Percentiles rank a stretch among this genome's conserved stretches.
phyloP scores from a whole-genome alignment of 495 filamentous ascomycete genomes.

The Trichoderma erinaceum region DNA sequence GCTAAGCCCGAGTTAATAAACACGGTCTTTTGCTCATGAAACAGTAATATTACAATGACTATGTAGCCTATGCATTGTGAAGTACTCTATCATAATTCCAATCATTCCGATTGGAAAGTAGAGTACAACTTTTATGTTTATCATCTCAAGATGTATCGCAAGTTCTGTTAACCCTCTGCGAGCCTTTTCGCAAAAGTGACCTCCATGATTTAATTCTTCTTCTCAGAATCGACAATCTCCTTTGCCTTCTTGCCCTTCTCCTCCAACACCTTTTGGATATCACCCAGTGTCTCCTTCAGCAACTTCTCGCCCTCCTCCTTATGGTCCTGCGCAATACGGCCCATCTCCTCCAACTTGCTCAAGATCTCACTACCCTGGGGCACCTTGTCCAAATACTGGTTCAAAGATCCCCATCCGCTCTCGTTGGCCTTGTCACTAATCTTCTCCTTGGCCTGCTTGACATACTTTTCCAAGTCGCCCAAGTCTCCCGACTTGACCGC shows the following conservation, averaged over 20 bases:
- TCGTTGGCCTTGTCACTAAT: conserved; percentile 39
- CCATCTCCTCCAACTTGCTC: conserved; percentile 48
- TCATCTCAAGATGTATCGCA: too few relatives aligned
- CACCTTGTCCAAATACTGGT: conserved; percentile 47
- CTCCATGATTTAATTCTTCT: too few relatives aligned
- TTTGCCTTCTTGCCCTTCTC: conserved; percentile 38
- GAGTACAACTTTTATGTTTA: too few relatives aligned
- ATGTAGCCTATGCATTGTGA: too few relatives aligned
- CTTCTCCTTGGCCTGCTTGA: conserved; percentile 48
- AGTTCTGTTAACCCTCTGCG: too few relatives aligned
- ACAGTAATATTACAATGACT: too few relatives aligned
- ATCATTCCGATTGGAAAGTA: too few relatives aligned
- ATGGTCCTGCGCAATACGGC: conserved; percentile 50
- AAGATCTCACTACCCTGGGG: conserved; percentile 46
- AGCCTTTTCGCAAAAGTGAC: too few relatives aligned
- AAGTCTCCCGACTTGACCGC: conserved; percentile 50
- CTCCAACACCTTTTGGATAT: conserved; percentile 40
- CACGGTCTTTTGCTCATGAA: too few relatives aligned
- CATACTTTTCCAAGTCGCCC: conserved; percentile 51
- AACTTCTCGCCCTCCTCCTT: conserved; percentile 55
- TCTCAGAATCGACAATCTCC: conserved; percentile 33
- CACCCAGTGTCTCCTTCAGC: conserved; percentile 52
- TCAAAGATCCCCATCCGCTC: conserved; percentile 29
- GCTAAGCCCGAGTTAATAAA: too few relatives aligned
- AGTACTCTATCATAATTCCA: too few relatives aligned